A percentile compares a stretch with the other conserved stretches of the same genome.
These are phyloP conservation scores for Capsella bursapastoris DNA, from an alignment of 345 rosid species.

Conservation along the genomic window DNA sequence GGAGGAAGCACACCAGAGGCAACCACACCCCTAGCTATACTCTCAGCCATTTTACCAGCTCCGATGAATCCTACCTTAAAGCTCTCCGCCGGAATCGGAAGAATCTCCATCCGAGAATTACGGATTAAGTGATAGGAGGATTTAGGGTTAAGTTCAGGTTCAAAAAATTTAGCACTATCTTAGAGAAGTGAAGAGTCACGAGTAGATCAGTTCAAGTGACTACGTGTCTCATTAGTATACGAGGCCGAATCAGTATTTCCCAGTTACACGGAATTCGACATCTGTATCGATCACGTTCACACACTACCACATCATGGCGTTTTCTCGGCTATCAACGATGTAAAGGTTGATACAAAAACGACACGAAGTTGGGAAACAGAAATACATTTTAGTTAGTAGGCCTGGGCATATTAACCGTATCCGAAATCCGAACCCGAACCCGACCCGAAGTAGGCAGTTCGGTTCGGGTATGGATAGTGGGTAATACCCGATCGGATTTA, in stretches of 20 bases:
- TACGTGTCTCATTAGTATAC: background rate
- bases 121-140: too few species aligned
- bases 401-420: too few species aligned
- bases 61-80: constrained; percentile 78
- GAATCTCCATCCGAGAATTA: constrained; percentile 49
- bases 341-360: background rate
- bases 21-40: constrained; percentile 82
- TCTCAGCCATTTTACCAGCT: constrained; percentile 95
- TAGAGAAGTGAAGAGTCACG: background rate
- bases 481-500: too few species aligned
- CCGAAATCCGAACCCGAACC: too few species aligned
- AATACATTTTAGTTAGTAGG: too few species aligned
- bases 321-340: too few species aligned
- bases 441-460: too few species aligned
- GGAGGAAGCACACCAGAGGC: constrained; percentile 74
- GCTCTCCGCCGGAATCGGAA: constrained; percentile 53
- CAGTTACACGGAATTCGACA: background rate
- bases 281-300: background rate
- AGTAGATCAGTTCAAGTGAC: constrained; percentile 3
- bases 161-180: background rate
- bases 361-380: background rate
- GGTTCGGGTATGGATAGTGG: too few species aligned
- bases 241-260: background rate
- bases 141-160: constrained; percentile 18
- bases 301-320: too few species aligned